phyloP scores from a whole-genome alignment of 2,329 filamentous ascomycete species.

The Ophiostoma ips region DNA sequence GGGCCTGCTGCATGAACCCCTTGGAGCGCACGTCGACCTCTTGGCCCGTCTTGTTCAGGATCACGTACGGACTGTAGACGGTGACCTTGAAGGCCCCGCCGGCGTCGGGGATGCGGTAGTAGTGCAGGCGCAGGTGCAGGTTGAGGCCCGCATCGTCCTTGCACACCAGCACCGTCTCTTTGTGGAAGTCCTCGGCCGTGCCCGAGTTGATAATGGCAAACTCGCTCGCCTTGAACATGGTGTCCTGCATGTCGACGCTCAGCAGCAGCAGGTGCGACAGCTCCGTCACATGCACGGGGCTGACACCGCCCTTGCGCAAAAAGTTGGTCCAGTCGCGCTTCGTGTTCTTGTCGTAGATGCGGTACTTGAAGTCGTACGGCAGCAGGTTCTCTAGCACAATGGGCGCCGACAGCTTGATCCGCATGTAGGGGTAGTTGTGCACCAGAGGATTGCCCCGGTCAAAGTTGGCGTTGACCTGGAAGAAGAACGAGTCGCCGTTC shows the following conservation, averaged over 20 bases:
- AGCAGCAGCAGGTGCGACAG: slow-evolving; percentile 83
- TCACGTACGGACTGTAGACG: slow-evolving; percentile 85
- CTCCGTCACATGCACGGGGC: slow-evolving; percentile 93
- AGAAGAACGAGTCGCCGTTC: slow-evolving; percentile 82
- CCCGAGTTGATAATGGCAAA: slow-evolving; percentile 95
- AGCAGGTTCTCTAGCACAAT: slow-evolving; percentile 89
- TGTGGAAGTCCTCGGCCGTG: slow-evolving; percentile 72
- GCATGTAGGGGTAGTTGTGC: slow-evolving; percentile 85
- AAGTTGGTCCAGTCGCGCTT: slow-evolving; percentile 99
- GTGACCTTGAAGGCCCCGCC: slow-evolving; percentile 94
- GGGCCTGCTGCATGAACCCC: slow-evolving; percentile 71
- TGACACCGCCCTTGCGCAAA: slow-evolving; percentile 86
- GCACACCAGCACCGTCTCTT: slow-evolving; percentile 64
- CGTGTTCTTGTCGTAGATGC: slow-evolving; percentile 96
- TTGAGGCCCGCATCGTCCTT: slow-evolving; percentile 74
- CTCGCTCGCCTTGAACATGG: slow-evolving; percentile 84
- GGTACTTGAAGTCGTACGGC: slow-evolving; percentile 97
- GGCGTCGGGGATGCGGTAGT: slow-evolving; percentile 77
- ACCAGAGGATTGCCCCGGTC: slow-evolving; percentile 74
- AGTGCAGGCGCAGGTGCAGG: slow-evolving; percentile 75
- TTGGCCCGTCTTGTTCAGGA: slow-evolving; percentile 89
- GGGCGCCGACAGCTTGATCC: slow-evolving; percentile 77
- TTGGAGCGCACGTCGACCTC: slow-evolving; percentile 81
- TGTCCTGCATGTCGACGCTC: slow-evolving; percentile 94
- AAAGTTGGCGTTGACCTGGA: slow-evolving; percentile 80